Evolutionary conservation across 139 green algal genomes (phyloP), one percentile per base, ranked within the genome.

Genomic region (Asterochloris sp.): DNA sequence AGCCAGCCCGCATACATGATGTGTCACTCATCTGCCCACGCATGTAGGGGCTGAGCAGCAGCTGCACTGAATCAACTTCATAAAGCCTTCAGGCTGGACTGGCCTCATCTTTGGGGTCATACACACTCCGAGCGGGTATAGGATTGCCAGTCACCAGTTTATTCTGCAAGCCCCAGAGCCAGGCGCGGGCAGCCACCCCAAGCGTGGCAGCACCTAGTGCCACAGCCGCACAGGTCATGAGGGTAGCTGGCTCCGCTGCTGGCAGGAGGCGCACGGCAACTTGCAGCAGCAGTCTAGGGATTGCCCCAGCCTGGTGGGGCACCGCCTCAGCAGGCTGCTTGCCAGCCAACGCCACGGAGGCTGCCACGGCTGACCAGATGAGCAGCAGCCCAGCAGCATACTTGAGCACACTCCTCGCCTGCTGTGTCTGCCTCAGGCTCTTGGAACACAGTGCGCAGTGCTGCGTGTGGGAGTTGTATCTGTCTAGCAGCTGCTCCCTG

Each of bases 401-500:
- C 27, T 73, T 73, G 15, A 81, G 63, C 8, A 74, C 73, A 15
- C 54, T 62, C 13, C 74, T 67, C 10, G 54, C 66, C 10, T 54
- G n/a, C 74, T 79, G 74, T 12, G 78, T 77, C 62, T 78, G 83
- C 17, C 74, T 28, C 62, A 83, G 77, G 23, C 69, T 76, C 1
- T 26, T 62, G 28, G 26, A 76, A 62, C 83, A 86, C 12, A 61
- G 62, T 62, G 76, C 67, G 83, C 83, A 86, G 73, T 76, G 63
- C 26, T 28, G 54, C 67, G 78, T 83, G 62, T 86, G 83, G 28
- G 66, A 79, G 13, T 83, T 24, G 74, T 83, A 86, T 19, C 83
- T 78, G 28, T 86, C 83, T 23, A 86, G 78, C 61, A 86, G 71
- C 38, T 82, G n/a, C 16, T 79, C 62, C 38, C 69, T 74, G 76